Evolutionary conservation across 2,329 filamentous ascomycete genomes (phyloP), one percentile per base, ranked within the genome.

Genomic region (Onygenales sp.): DNA sequence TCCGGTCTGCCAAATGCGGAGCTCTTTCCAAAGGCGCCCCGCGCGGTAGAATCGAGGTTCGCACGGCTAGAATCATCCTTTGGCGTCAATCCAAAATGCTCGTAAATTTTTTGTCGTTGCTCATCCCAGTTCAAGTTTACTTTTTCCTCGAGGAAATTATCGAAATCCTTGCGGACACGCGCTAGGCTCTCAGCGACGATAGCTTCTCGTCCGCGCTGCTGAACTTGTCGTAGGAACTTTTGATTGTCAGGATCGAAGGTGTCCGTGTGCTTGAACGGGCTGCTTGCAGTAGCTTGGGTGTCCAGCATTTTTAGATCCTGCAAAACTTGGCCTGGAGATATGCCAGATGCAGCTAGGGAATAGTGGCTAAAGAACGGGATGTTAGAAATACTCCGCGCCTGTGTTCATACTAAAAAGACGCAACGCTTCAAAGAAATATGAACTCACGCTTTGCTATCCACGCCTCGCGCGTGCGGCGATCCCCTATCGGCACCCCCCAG

Each of bases 61-160:
- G 77, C 77, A 47, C 83, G 67, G 54, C 57, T 59, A 13, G 50
- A 46, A 11, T 61, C 56, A 27, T 63, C 63, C 51, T 70, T 67
- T 50, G 83, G 85, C 6, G 74, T 77, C 13, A 98, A 86, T 11
- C 93, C 93, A 68, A 98, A 97, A 70, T 98, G 93, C 64, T 95
- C 85, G 70, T 96, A 97, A 58, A 98, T 95, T 59, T 85, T 85
- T 69, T 87, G 88, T 57, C 92, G 85, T 73, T 97, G 92, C 13
- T 87, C 85, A 62, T 96, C 91, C 91, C 93, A 97, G 68, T 97
- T 90, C 75, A 95, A 85, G 33, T 90, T 88, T 49, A 97, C 84
- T 65, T 95, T 94, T 63, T 96, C 91, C 67, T 97, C 91, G 53
- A 98, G 77, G 67, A 95, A 97, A 56, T 82, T 81, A 67, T 98